phyloP scores from a whole-genome alignment of 495 filamentous ascomycete species.

The Aspergillus taichungensis region DNA sequence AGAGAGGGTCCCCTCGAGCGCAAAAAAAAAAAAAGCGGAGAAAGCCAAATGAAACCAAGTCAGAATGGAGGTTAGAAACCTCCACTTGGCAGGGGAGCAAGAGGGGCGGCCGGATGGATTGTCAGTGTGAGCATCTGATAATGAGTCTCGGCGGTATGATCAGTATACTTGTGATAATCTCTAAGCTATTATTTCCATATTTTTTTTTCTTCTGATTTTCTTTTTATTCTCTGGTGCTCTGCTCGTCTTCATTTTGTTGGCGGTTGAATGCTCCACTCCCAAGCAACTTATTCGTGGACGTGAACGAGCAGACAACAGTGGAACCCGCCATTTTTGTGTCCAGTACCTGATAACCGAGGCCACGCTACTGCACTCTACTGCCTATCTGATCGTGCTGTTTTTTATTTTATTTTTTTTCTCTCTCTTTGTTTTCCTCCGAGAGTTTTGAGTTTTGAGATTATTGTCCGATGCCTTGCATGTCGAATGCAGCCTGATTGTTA shows the following conservation, averaged over 20 bases:
- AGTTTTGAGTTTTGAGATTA: too few species aligned
- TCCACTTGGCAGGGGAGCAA: constrained; percentile 5
- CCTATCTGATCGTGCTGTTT: too few species aligned
- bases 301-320: too few species aligned
- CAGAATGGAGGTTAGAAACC: constrained; percentile 2
- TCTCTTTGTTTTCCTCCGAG: too few species aligned
- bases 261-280: background rate
- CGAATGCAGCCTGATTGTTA: too few species aligned
- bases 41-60: constrained; percentile 1
- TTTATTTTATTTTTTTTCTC: too few species aligned
- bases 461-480: too few species aligned
- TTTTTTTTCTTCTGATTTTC: background rate
- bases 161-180: too few species aligned
- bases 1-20: constrained; percentile 1
- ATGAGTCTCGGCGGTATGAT: background rate
- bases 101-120: background rate
- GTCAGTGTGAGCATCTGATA: constrained; percentile 2
- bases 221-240: background rate
- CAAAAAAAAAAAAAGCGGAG: background rate
- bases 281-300: background rate
- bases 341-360: too few species aligned
- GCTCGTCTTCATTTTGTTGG: background rate
- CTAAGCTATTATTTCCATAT: too few species aligned
- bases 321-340: too few species aligned
- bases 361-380: too few species aligned